phyloP scores from a whole-genome alignment of 371 early-diverging fungal species.

The Paraphysoderma sedebokerense region DNA sequence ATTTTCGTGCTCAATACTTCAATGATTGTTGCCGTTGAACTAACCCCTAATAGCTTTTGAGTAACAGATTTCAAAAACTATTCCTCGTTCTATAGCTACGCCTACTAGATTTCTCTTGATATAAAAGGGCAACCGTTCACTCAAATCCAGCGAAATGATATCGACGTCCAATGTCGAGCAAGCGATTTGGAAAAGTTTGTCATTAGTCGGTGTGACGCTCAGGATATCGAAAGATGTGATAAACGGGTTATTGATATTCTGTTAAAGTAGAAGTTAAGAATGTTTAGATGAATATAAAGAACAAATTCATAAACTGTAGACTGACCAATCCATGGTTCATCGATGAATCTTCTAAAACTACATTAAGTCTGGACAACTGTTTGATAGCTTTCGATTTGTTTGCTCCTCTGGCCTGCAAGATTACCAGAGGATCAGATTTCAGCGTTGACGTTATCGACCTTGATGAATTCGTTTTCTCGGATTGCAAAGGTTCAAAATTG shows the following conservation, averaged over 20 bases:
- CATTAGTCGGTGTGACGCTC: conserved; percentile 59
- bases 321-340: conserved; percentile 2
- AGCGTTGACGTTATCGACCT: conserved; percentile 4
- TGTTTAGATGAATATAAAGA: neutral
- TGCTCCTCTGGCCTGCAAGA: neutral
- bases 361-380: conserved; percentile 40
- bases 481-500: conserved; percentile 20
- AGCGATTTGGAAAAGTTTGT: conserved; percentile 58
- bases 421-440: neutral
- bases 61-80: conserved; percentile 77
- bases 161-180: conserved; percentile 66
- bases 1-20: too few relatives aligned
- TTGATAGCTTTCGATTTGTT: conserved; percentile 14
- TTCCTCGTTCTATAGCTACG: conserved; percentile 53
- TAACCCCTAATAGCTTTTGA: conserved; percentile 47
- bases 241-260: conserved; percentile 28
- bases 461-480: conserved; percentile 19
- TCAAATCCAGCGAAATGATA: conserved; percentile 71
- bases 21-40: neutral
- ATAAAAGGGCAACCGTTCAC: conserved; percentile 47
- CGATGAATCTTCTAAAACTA: conserved; percentile 34
- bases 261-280: neutral
- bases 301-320: conserved; percentile 1
- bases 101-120: conserved; percentile 47
- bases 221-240: conserved; percentile 54